Conservation (phyloP, 805 yeast species). For the Ogataea salicorniae region DNA sequence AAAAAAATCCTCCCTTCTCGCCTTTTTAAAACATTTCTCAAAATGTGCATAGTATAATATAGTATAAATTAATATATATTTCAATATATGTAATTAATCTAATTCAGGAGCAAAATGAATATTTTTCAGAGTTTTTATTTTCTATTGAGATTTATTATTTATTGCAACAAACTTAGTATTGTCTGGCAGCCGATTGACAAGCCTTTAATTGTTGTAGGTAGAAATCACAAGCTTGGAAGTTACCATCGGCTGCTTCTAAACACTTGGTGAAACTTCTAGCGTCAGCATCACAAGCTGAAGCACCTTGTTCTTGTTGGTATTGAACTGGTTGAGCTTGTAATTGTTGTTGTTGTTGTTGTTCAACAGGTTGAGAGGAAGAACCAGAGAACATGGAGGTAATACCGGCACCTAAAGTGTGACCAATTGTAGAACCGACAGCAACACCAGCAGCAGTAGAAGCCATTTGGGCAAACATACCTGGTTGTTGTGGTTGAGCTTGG, state of each 20-base stretch:
- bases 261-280: constrained; percentile 96
- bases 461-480: constrained; percentile 95
- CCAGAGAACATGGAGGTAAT: constrained; percentile 86
- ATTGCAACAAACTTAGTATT: constrained; percentile 43
- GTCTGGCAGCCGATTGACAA: constrained; percentile 90
- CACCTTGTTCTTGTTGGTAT: constrained; percentile 40
- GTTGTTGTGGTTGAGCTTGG: constrained; percentile 53
- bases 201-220: constrained; percentile 96
- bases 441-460: constrained; percentile 99
- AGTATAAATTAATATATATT: no score
- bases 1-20: no score
- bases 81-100: no score
- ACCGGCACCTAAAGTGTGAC: constrained; percentile 96
- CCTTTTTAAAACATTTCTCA: no score
- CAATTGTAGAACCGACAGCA: constrained; percentile 96
- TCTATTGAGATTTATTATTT: neutral
- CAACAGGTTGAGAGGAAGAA: constrained; percentile 39
- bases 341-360: neutral
- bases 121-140: neutral
- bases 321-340: constrained; percentile 28
- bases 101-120: neutral
- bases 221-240: constrained; percentile 95
- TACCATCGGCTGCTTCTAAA: constrained; percentile 87
- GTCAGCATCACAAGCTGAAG: constrained; percentile 73
- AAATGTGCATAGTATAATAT: no score